Base-by-base conservation (phyloP, 2,329 filamentous ascomycete genomes). In the Aspergillus floridensis region DNA sequence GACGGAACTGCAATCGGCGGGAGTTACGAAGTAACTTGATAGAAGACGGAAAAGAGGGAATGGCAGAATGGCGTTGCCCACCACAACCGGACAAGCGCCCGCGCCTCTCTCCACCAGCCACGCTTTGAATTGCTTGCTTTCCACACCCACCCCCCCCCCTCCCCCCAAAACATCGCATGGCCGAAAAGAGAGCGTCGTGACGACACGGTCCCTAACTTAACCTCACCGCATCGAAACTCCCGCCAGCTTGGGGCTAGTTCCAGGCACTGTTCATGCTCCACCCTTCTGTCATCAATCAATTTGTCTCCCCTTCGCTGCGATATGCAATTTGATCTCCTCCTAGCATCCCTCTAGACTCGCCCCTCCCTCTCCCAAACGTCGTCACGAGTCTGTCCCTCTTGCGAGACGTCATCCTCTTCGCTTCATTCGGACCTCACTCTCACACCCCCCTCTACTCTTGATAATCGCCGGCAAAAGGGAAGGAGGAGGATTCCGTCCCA, bases 71-170 rank as follows among this genome's bases (percentile, higher is more conserved):
- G 59, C 41, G 69, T 72, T 72, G 70, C 70, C 69, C 69, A 64
- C 69, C 67, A 71, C 69, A 67, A 72, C 69, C 38, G 51, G 62
- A 60, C 63, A 65, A 65, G 64, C 64, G 62, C 57, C 60, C 57
- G 61, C 58, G 61, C 60, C 56, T 48, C 63, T 44, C 59, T 62
- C 62, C 62, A 69, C 65, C 63, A 66, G 62, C 66, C 66, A 68
- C 64, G 50, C 55, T 55, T 46, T 55, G 53, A 54, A 59, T 44
- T 56, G 51, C 38, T 44, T 44, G 32, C 12, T 35, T 35, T 35
- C 11, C n/a, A n/a, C n/a, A n/a, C n/a, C n/a, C n/a, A n/a, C n/a
- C n/a, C n/a, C 32, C 11, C 49, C 56, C 32, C 22, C 31, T 11
- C 22, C 38, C 53, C 58, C 54, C 68, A 71, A 70, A 66, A 72